These are phyloP conservation scores for Colletotrichum sp. DNA, from an alignment of 2,329 filamentous ascomycete species.

Conservation along the genomic window DNA sequence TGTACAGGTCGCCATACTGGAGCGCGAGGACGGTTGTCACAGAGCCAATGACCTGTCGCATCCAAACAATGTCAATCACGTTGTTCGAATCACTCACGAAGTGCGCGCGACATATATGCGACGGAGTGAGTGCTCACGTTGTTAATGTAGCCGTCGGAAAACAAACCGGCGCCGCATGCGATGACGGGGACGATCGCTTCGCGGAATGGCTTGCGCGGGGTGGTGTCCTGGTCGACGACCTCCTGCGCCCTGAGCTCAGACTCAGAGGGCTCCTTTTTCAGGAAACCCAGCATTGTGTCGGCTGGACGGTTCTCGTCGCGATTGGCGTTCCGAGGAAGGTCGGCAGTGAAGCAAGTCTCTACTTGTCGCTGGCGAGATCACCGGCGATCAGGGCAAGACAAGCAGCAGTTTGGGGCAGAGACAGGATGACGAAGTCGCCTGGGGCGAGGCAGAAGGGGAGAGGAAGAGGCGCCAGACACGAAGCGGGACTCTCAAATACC, in stretches of 20 bases:
- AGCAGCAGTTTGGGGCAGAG: background rate
- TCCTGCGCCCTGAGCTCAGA: background rate
- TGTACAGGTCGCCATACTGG: slow-evolving; percentile 75
- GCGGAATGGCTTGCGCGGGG: slow-evolving; percentile 6
- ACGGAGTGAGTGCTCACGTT: slow-evolving; percentile 57
- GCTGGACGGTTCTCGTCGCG: background rate
- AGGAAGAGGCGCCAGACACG: background rate
- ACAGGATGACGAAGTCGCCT: background rate
- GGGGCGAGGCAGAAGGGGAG: background rate
- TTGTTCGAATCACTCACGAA: background rate
- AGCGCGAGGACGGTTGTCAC: slow-evolving; percentile 77
- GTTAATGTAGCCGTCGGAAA: slow-evolving; percentile 92
- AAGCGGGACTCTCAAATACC: background rate
- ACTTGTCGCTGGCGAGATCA: background rate
- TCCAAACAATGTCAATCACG: background rate
- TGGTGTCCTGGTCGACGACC: background rate
- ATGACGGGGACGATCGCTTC: slow-evolving; percentile 67
- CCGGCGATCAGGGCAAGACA: background rate
- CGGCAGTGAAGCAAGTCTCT: background rate
- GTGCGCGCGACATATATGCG: fast-evolving
- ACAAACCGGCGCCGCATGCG: slow-evolving; percentile 87
- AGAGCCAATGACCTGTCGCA: slow-evolving; percentile 77
- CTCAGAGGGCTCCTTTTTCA: background rate
- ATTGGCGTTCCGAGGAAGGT: background rate
- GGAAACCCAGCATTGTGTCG: slow-evolving; percentile 1